Evolutionary conservation across 441 rosid genomes (phyloP).

Genomic region (Syzygium syzygioides): DNA sequence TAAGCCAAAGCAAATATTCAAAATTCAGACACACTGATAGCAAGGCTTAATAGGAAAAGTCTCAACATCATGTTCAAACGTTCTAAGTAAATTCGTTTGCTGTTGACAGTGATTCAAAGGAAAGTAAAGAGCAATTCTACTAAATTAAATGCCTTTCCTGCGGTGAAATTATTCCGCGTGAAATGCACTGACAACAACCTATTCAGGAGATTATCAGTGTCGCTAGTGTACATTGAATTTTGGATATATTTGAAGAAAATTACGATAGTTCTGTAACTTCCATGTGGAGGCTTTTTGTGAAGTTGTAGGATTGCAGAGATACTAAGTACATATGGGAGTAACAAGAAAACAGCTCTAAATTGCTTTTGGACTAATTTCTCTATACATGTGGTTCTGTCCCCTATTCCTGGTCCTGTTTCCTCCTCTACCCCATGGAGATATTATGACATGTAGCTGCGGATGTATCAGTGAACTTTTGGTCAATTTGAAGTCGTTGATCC

Average conservation of each 20-base stretch:
- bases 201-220: neutral
- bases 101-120: neutral
- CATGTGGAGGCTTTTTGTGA: neutral
- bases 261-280: neutral
- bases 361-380: neutral
- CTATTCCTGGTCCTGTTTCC: neutral
- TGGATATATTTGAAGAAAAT: neutral
- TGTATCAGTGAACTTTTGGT: neutral
- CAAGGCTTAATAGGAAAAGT: neutral
- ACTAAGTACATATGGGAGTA: neutral
- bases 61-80: neutral
- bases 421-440: neutral
- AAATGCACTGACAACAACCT: neutral
- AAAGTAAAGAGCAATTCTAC: neutral
- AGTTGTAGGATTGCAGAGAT: neutral
- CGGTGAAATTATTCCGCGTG: neutral
- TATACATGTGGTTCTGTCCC: neutral
- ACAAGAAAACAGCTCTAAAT: neutral
- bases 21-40: neutral
- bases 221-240: neutral
- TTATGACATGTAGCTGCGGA: neutral
- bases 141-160: neutral
- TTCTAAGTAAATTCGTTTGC: neutral
- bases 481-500: neutral
- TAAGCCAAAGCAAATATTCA: neutral